Conservation (phyloP, 192 early-diverging fungal species). For the Umbelopsis ramanniana region DNA sequence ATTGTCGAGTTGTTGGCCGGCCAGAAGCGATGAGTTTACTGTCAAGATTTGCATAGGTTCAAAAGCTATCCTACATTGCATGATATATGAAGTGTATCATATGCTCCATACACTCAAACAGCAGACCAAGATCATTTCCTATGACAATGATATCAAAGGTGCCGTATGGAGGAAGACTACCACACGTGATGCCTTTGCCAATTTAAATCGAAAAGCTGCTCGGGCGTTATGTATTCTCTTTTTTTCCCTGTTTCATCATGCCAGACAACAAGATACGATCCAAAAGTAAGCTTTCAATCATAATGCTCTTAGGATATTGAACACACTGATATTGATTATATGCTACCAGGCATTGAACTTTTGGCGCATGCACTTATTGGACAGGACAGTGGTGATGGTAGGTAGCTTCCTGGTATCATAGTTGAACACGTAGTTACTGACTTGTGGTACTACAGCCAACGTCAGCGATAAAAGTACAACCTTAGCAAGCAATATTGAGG, state of each 20-base stretch:
- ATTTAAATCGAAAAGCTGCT: background rate
- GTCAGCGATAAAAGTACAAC: background rate
- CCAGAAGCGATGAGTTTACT: no score
- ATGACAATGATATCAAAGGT: no score
- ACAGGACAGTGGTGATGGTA: background rate
- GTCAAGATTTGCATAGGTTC: no score
- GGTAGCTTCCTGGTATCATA: background rate
- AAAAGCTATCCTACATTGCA: no score
- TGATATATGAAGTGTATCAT: no score
- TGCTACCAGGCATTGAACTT: background rate
- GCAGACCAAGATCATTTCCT: no score
- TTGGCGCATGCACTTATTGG: slow-evolving; percentile 7
- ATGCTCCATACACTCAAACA: no score
- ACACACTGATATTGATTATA: background rate
- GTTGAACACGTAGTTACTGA: background rate
- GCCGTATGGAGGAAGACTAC: no score
- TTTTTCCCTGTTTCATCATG: background rate
- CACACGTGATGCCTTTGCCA: background rate
- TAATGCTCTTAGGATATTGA: background rate
- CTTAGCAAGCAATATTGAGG: background rate
- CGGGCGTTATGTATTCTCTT: background rate
- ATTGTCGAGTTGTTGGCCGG: background rate
- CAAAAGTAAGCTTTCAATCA: background rate
- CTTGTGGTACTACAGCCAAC: background rate
- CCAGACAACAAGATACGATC: slow-evolving; percentile 11